phyloP scores from a whole-genome alignment of 2,329 filamentous ascomycete species.

The Aspergillus sp. region DNA sequence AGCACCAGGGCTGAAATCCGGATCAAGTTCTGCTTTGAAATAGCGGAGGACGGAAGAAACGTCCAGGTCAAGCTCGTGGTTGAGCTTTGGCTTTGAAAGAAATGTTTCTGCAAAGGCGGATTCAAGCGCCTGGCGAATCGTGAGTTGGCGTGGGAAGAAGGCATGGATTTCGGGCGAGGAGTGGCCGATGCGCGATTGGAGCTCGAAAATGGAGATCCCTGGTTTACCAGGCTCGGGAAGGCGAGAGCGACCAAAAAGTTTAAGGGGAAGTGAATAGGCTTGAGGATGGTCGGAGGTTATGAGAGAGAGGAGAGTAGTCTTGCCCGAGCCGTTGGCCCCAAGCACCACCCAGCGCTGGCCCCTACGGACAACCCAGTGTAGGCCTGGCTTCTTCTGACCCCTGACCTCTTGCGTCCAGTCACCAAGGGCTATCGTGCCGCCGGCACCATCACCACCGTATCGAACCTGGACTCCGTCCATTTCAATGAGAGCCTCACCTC shows the following conservation, averaged over 20 bases:
- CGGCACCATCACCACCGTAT: conserved; percentile 62
- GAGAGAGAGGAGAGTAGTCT: conserved; percentile 90
- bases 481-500: conserved; percentile 76
- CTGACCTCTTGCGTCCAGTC: conserved; percentile 71
- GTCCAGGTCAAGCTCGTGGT: conserved; percentile 58
- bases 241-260: conserved; percentile 80
- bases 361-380: conserved; percentile 80
- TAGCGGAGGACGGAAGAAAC: conserved; percentile 73
- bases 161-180: conserved; percentile 93
- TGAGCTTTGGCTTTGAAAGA: conserved; percentile 68
- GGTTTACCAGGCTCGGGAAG: conserved; percentile 72
- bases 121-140: conserved; percentile 74
- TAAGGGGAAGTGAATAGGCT: conserved; percentile 85
- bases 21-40: conserved; percentile 80
- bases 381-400: conserved; percentile 60
- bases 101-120: conserved; percentile 93
- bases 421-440: conserved; percentile 71
- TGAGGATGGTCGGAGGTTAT: conserved; percentile 97
- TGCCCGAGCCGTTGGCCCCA: conserved; percentile 90
- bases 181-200: conserved; percentile 88
- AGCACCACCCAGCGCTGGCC: conserved; percentile 92
- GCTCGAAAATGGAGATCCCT: conserved; percentile 88
- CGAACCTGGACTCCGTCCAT: conserved; percentile 83
- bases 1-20: conserved; percentile 39
- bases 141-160: conserved; percentile 81